These are phyloP conservation scores for Cystobasidium pallidum DNA, from an alignment of 1,284 basidiomycete genomes.

Conservation along the genomic window DNA sequence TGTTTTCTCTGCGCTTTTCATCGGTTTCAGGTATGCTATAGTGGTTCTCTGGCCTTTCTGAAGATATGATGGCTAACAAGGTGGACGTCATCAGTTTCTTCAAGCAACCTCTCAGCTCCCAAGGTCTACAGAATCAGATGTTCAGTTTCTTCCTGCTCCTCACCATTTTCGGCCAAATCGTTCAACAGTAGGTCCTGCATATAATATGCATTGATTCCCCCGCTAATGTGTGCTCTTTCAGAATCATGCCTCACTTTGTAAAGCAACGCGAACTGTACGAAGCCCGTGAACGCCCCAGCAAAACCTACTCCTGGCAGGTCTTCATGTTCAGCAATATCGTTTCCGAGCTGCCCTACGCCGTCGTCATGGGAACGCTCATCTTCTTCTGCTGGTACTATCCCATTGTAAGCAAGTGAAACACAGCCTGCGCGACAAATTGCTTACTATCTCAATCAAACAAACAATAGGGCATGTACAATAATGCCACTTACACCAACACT, in stretches of 20 bases:
- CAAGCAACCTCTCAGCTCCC: constrained; percentile 66
- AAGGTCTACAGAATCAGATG: constrained; percentile 77
- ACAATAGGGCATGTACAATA: constrained; percentile 22
- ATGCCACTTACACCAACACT: constrained; percentile 42
- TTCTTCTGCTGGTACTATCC: constrained; percentile 60
- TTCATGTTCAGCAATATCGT: constrained; percentile 60
- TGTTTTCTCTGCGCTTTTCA: constrained; percentile 55
- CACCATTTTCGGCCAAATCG: constrained; percentile 58
- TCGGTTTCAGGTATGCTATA: constrained; percentile 49
- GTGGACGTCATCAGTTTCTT: constrained; percentile 61
- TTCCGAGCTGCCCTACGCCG: constrained; percentile 55
- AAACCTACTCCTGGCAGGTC: constrained; percentile 81
- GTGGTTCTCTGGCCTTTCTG: constrained; percentile 35
- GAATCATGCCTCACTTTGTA: constrained; percentile 59
- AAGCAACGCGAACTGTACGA: constrained; percentile 67
- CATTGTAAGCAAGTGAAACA: constrained; percentile 48
- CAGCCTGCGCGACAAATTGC: not conserved
- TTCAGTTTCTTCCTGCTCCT: constrained; percentile 61
- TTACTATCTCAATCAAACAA: not conserved
- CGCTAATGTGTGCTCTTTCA: not conserved
- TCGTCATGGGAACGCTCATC: constrained; percentile 51
- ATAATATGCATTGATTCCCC: not conserved
- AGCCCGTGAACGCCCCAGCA: constrained; percentile 71
- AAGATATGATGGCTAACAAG: constrained; percentile 54
- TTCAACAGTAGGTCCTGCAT: constrained; percentile 52